A percentile compares a stretch with the other conserved stretches of the same genome.
These are phyloP conservation scores for Monascus ruber DNA, from an alignment of 2,329 filamentous ascomycete genomes.

Conservation along the genomic window DNA sequence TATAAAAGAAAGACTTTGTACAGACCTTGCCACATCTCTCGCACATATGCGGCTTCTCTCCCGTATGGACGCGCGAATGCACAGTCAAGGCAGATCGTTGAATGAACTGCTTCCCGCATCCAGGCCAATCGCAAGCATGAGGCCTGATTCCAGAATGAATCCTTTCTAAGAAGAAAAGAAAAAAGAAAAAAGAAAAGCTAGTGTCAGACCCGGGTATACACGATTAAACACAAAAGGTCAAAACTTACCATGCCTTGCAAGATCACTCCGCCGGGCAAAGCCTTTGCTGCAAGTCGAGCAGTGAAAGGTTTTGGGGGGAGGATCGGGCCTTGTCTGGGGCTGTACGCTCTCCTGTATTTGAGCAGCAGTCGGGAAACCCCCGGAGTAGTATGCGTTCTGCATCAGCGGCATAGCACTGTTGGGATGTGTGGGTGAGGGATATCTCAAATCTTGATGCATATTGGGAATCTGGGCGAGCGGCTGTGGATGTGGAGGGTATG, in stretches of 20 bases:
- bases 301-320: constrained; percentile 63
- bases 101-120: constrained; percentile 93
- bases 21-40: constrained; percentile 90
- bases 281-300: constrained; percentile 85
- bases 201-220: not conserved
- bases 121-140: constrained; percentile 80
- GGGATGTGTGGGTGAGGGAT: constrained; percentile 42
- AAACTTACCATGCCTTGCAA: constrained; percentile 78
- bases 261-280: constrained; percentile 86
- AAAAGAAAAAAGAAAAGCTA: constrained; percentile 1
- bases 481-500: constrained; percentile 46
- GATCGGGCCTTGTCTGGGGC: constrained; percentile 31
- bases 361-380: constrained; percentile 34
- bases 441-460: constrained; percentile 42
- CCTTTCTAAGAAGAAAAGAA: constrained; percentile 52
- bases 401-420: constrained; percentile 43
- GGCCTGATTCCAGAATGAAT: constrained; percentile 88
- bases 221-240: not conserved
- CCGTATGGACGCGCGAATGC: constrained; percentile 88
- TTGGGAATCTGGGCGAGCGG: constrained; percentile 40
- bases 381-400: constrained; percentile 43
- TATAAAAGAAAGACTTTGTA: not conserved
- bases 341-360: constrained; percentile 35
- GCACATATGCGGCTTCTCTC: constrained; percentile 97
- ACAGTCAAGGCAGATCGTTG: constrained; percentile 92